Conservation (phyloP, 2,329 filamentous ascomycete genomes). For the Curvularia eragrostidis region DNA sequence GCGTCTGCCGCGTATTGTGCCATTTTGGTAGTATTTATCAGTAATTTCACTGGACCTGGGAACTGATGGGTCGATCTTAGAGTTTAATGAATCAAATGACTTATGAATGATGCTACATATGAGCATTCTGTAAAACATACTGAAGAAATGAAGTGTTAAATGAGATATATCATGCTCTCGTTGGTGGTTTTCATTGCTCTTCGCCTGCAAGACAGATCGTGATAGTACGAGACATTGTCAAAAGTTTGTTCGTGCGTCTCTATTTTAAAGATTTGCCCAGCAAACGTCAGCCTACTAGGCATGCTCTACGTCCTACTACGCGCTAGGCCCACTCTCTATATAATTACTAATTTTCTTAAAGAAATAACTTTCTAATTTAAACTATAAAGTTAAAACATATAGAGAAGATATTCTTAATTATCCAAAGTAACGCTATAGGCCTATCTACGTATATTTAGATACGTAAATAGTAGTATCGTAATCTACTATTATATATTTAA, state of each 20-base stretch:
- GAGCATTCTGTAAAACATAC: no score
- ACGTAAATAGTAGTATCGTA: not conserved
- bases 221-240: no score
- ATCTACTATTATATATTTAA: not conserved
- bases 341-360: not conserved
- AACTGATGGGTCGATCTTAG: constrained; percentile 20
- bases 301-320: not conserved
- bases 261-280: no score
- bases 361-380: not conserved
- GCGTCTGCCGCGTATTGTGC: constrained; percentile 50
- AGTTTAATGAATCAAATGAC: not conserved
- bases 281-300: no score
- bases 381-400: not conserved
- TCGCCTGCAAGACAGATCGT: no score
- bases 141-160: no score
- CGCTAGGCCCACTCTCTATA: not conserved
- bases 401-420: not conserved
- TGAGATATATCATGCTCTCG: no score
- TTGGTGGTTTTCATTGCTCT: no score
- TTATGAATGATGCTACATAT: not conserved
- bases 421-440: constrained; percentile 1
- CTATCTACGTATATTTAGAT: not conserved
- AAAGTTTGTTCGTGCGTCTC: no score
- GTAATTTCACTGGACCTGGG: constrained; percentile 48
- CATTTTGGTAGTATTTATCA: constrained; percentile 51